These are phyloP conservation scores for Nitzschia sp. DNA, from an alignment of 108 stramenopile species.

Conservation along the genomic window DNA sequence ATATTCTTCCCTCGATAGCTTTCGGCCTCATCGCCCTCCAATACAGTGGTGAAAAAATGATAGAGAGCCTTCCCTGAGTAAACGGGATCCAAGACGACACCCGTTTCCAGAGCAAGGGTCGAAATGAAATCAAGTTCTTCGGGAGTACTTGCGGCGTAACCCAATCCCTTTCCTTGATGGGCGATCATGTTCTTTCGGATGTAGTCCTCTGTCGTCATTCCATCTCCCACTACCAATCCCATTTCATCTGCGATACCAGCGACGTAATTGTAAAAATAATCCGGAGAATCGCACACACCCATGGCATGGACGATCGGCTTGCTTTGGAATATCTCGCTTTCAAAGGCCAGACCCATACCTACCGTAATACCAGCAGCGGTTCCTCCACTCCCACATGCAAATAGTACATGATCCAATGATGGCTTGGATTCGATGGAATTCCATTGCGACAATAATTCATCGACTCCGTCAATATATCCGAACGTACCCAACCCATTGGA, in stretches of 20 bases:
- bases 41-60: conserved; percentile 57
- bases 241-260: conserved; percentile 67
- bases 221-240: conserved; percentile 45
- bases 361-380: conserved; percentile 81
- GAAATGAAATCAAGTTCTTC: conserved; percentile 79
- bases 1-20: conserved; percentile 55
- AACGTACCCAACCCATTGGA: conserved; percentile 85
- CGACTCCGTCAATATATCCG: conserved; percentile 86
- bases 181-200: conserved; percentile 56
- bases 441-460: conserved; percentile 54
- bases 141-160: conserved; percentile 73
- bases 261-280: conserved; percentile 81
- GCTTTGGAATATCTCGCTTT: neutral
- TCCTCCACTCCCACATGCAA: conserved; percentile 91
- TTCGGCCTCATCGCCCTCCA: conserved; percentile 37
- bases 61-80: conserved; percentile 90
- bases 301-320: conserved; percentile 75
- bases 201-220: conserved; percentile 39
- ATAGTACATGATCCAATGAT: conserved; percentile 80
- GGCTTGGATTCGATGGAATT: conserved; percentile 21
- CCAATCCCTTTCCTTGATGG: conserved; percentile 79
- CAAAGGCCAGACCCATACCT: conserved; percentile 63
- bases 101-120: conserved; percentile 73
- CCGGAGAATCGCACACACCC: conserved; percentile 88
- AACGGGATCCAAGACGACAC: conserved; percentile 87